Conservation (phyloP, 192 early-diverging fungal genomes). For the Linnemannia exigua region DNA sequence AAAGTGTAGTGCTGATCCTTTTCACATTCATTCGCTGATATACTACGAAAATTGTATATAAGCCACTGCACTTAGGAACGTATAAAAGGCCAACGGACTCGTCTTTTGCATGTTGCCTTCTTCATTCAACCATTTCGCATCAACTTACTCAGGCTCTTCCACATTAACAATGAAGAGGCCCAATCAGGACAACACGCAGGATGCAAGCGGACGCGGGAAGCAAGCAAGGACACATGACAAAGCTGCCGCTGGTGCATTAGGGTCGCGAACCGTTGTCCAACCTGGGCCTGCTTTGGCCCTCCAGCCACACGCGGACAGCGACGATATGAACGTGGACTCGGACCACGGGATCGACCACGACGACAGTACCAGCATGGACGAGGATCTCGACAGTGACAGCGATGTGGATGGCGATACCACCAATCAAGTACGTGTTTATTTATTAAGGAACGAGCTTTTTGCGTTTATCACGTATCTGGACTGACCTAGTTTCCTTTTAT, state of each 20-base stretch:
- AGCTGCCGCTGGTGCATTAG: not conserved
- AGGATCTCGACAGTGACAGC: conserved; percentile 14
- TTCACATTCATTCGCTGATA: too few species aligned
- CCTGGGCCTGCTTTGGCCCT: conserved; percentile 19
- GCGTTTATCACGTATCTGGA: not conserved
- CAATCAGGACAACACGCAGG: conserved; percentile 15
- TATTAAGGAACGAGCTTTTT: not conserved
- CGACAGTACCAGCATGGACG: not conserved
- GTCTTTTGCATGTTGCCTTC: too few species aligned
- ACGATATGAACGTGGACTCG: conserved; percentile 5
- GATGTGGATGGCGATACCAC: conserved; percentile 18
- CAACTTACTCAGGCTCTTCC: not conserved
- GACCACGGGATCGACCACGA: not conserved
- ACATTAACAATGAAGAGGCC: conserved; percentile 34
- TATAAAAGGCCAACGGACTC: too few species aligned
- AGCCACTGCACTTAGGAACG: too few species aligned
- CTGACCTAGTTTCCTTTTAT: not conserved
- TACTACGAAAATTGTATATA: too few species aligned
- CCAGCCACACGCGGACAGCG: not conserved
- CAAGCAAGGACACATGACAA: conserved; percentile 3
- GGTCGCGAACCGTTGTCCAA: conserved; percentile 21
- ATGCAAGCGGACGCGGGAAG: conserved; percentile 13
- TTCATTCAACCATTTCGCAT: not conserved
- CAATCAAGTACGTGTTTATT: not conserved
- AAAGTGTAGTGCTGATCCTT: not conserved